Conservation (phyloP, 2,329 filamentous ascomycete species). For the Alternaria viburni region DNA sequence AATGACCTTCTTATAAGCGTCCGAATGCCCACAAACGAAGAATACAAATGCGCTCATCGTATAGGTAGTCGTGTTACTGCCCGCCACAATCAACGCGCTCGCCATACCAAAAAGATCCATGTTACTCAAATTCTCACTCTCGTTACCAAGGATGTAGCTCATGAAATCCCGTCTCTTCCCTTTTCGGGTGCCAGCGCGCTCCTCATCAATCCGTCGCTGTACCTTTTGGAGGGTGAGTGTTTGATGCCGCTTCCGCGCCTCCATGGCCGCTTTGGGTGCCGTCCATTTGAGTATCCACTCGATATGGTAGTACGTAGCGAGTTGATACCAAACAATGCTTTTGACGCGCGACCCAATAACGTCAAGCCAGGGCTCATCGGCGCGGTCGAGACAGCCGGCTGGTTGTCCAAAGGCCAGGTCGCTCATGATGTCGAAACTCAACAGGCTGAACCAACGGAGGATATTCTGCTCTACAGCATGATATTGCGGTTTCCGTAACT, state of each 20-base stretch:
- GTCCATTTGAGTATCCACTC: neutral
- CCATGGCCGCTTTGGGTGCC: slow-evolving; percentile 3
- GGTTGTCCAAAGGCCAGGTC: slow-evolving; percentile 2
- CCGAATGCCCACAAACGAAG: neutral
- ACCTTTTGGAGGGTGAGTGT: neutral
- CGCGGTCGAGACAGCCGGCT: slow-evolving; percentile 1
- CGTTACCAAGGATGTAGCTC: slow-evolving; percentile 5
- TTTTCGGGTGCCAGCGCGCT: neutral
- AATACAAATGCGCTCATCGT: slow-evolving; percentile 3
- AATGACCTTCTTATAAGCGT: neutral
- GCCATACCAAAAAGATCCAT: slow-evolving; percentile 1
- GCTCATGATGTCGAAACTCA: slow-evolving; percentile 6
- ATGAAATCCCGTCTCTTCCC: neutral
- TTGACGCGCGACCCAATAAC: neutral
- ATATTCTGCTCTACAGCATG: neutral
- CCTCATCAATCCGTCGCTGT: slow-evolving; percentile 1
- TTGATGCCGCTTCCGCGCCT: slow-evolving; percentile 5
- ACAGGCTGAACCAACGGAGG: neutral
- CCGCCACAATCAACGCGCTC: slow-evolving; percentile 5
- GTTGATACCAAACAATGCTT: slow-evolving; percentile 3
- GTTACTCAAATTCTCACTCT: neutral
- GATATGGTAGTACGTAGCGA: slow-evolving; percentile 1
- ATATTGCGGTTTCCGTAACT: neutral
- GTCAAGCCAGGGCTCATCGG: slow-evolving; percentile 1
- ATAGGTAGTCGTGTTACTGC: slow-evolving; percentile 5